These are phyloP conservation scores for Rhytidiadelphus loreus DNA, from an alignment of 225 moss, liverwort and hornwort genomes.

Conservation along the genomic window DNA sequence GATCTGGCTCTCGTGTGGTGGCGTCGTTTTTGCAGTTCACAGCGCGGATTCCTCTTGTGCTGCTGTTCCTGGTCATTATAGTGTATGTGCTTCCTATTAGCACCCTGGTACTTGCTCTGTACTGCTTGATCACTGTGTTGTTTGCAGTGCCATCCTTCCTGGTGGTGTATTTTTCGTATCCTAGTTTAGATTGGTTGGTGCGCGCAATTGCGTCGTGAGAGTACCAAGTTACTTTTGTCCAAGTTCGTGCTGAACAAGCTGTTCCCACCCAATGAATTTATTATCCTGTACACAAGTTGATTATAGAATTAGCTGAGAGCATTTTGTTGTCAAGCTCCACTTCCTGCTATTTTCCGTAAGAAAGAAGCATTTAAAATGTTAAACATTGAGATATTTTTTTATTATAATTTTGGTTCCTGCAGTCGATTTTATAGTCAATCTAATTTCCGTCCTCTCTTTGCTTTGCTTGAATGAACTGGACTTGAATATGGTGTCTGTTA, in stretches of 20 bases:
- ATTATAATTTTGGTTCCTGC: background rate
- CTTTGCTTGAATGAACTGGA: background rate
- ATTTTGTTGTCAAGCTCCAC: background rate
- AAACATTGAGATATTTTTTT: background rate
- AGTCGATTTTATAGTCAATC: background rate
- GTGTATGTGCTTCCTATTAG: conserved; percentile 81
- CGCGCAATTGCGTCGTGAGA: conserved; percentile 60
- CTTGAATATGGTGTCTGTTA: background rate
- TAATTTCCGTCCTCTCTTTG: background rate
- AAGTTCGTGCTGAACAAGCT: background rate
- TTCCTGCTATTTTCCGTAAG: background rate
- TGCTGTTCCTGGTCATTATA: conserved; percentile 70
- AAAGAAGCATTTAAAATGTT: background rate
- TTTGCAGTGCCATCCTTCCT: conserved; percentile 87
- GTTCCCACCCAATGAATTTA: background rate
- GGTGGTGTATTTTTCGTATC: conserved; percentile 82
- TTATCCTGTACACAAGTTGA: background rate
- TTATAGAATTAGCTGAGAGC: background rate
- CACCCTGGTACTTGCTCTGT: conserved; percentile 69
- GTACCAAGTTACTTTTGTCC: background rate
- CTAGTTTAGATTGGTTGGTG: conserved; percentile 87
- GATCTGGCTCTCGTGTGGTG: conserved; percentile 21
- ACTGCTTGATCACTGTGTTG: conserved; percentile 57
- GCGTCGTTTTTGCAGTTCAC: conserved; percentile 52
- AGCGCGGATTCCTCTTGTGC: conserved; percentile 65